Conservation (phyloP, 1,284 basidiomycete species). For the Omphalotus olearius region DNA sequence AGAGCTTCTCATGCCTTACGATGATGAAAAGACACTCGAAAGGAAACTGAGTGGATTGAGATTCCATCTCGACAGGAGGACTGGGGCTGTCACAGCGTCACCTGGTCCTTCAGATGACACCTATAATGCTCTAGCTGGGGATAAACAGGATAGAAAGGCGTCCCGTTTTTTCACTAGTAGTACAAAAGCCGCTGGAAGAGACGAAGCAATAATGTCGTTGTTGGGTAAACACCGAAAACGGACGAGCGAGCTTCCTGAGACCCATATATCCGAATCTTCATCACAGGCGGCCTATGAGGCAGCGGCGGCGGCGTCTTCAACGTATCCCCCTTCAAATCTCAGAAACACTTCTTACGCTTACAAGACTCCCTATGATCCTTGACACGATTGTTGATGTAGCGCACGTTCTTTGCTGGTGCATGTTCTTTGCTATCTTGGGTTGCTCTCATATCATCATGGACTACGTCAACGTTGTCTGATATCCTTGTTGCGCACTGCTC, state of each 20-base stretch:
- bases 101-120: neutral
- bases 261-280: conserved; percentile 3
- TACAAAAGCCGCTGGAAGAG: conserved; percentile 22
- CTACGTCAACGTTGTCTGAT: too few relatives aligned
- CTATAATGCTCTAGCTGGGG: neutral
- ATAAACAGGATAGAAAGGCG: conserved; percentile 1
- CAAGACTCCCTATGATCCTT: conserved; percentile 5
- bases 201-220: conserved; percentile 37
- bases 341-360: neutral
- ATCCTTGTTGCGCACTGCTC: too few relatives aligned
- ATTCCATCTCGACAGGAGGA: conserved; percentile 55
- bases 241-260: neutral
- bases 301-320: conserved; percentile 1
- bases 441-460: too few relatives aligned
- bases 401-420: neutral
- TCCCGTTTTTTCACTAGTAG: conserved; percentile 16
- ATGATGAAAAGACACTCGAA: conserved; percentile 38
- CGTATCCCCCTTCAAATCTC: neutral
- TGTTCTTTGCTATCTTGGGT: too few relatives aligned
- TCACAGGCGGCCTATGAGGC: conserved; percentile 11
- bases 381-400: neutral
- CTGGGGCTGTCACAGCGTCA: conserved; percentile 59
- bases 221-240: conserved; percentile 22
- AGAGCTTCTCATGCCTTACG: conserved; percentile 55
- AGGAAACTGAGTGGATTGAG: conserved; percentile 46